Evolutionary conservation across 2,329 filamentous ascomycete species (phyloP).

Genomic region (Orbilia brochopaga): DNA sequence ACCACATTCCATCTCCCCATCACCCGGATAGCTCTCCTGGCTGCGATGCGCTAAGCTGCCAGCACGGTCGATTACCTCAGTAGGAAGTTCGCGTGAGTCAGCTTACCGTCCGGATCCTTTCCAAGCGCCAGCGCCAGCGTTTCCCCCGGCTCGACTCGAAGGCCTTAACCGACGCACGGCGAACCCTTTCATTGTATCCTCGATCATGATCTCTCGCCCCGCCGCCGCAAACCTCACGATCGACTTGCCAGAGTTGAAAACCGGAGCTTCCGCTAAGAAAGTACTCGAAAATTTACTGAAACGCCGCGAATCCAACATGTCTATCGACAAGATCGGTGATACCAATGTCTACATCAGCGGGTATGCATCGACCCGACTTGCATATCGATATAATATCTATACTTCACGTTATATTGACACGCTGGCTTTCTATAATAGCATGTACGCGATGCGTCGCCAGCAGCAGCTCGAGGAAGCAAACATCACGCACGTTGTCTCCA

Average conservation of each 20-base stretch:
- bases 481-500: conserved; percentile 91
- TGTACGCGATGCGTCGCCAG: conserved; percentile 77
- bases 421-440: conserved; percentile 62
- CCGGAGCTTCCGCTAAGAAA: conserved; percentile 56
- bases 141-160: not conserved
- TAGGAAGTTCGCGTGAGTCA: conserved; percentile 1
- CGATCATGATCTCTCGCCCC: conserved; percentile 26
- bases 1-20: not conserved
- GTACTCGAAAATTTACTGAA: conserved; percentile 54
- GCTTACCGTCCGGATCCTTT: not conserved
- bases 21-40: not conserved
- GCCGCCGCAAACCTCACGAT: conserved; percentile 9
- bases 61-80: not conserved
- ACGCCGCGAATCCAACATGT: conserved; percentile 60
- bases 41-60: not conserved
- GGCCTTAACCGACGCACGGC: too few species aligned
- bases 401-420: not conserved
- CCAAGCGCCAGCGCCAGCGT: conserved; percentile 6
- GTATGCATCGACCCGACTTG: conserved; percentile 61
- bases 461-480: conserved; percentile 72
- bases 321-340: conserved; percentile 70
- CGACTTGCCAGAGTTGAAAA: conserved; percentile 32
- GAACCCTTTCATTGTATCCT: too few species aligned
- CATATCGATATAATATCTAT: conserved; percentile 6
- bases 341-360: conserved; percentile 79